phyloP scores from a whole-genome alignment of 306 rosid species.

The Fragaria nilgerrensis region DNA sequence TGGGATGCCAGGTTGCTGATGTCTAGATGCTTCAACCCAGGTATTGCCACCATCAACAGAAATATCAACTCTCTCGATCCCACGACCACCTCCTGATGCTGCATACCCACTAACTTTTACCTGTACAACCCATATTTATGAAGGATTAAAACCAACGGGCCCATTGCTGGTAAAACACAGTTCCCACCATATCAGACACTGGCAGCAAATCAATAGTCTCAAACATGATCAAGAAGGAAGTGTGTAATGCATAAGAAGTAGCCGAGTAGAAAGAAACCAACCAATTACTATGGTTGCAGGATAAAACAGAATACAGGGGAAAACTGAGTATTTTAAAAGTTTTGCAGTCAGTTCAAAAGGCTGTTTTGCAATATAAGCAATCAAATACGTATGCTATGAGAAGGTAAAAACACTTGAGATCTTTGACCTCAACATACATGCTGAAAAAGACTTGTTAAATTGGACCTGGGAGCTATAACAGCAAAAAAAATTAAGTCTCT shows the following conservation, averaged over 20 bases:
- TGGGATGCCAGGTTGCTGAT: slow-evolving; percentile 54
- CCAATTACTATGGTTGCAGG: not conserved
- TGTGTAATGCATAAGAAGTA: not conserved
- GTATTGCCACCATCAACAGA: slow-evolving; percentile 86
- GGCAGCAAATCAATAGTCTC: not conserved
- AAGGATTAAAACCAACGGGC: slow-evolving; percentile 6
- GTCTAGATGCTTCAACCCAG: slow-evolving; percentile 77
- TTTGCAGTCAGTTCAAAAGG: not conserved
- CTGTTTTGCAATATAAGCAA: not conserved
- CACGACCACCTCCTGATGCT: slow-evolving; percentile 88
- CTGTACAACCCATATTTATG: slow-evolving; percentile 34
- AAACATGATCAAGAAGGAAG: not conserved
- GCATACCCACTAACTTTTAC: slow-evolving; percentile 84
- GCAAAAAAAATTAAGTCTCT: not conserved
- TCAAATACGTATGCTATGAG: not conserved
- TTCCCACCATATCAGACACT: not conserved
- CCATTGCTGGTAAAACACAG: not conserved
- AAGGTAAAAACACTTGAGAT: not conserved
- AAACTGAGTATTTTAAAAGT: not conserved
- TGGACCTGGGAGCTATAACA: not conserved
- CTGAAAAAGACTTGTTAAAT: not conserved
- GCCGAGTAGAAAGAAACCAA: slow-evolving; percentile 3
- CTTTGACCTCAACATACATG: not conserved
- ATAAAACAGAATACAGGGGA: not conserved
- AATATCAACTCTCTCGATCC: slow-evolving; percentile 88